Percentiles rank a stretch among this genome's conserved stretches.
Conservation (phyloP, 345 rosid genomes). For the Trapa incisa region DNA sequence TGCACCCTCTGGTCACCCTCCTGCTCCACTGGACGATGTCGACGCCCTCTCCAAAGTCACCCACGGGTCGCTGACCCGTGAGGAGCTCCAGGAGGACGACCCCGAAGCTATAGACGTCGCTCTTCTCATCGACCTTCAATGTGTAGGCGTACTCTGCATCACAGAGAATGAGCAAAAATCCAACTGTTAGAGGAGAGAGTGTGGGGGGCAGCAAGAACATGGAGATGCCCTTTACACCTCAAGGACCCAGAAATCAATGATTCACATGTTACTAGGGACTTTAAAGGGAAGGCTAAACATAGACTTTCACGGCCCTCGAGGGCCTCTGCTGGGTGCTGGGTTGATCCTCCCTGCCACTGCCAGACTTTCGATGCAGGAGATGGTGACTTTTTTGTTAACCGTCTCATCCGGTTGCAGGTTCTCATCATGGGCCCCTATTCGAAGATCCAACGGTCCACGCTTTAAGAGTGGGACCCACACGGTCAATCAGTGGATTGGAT, state of each 20-base stretch:
- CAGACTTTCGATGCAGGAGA: neutral
- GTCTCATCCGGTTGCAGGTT: neutral
- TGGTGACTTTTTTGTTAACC: neutral
- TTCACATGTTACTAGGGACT: neutral
- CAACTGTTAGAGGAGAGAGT: neutral
- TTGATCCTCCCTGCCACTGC: neutral
- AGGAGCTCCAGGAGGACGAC: slow-evolving; percentile 71
- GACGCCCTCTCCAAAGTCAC: slow-evolving; percentile 65
- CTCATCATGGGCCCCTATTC: neutral
- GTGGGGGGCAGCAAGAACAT: neutral
- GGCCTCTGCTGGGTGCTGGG: neutral
- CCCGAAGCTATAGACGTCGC: slow-evolving; percentile 89
- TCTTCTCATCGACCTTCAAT: slow-evolving; percentile 71
- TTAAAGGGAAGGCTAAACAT: neutral
- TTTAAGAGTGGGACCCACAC: neutral
- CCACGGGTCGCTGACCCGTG: slow-evolving; percentile 72
- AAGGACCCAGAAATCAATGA: neutral
- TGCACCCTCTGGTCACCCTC: slow-evolving; percentile 31
- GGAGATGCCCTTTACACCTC: slow-evolving; percentile 14
- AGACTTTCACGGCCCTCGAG: slow-evolving; percentile 4
- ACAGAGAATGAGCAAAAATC: neutral
- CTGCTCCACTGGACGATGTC: slow-evolving; percentile 90
- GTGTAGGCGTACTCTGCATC: slow-evolving; percentile 77
- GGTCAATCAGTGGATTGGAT: neutral
- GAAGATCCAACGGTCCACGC: neutral